phyloP scores from a whole-genome alignment of 352 stramenopile species.

The Globisporangium takayamanum region DNA sequence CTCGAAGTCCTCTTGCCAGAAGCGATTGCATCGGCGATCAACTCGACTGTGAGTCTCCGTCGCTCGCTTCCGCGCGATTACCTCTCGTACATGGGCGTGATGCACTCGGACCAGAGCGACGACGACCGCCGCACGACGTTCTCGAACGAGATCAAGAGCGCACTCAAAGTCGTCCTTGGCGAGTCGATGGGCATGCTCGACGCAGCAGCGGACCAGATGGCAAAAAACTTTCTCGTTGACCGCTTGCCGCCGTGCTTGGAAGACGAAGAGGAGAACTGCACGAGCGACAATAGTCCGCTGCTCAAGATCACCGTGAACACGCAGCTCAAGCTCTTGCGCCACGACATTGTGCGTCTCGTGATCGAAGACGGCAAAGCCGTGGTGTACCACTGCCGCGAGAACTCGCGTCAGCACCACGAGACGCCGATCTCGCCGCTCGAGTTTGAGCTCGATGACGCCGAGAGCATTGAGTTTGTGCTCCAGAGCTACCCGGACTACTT shows the following conservation, averaged over 20 bases:
- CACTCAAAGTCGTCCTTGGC: slow-evolving; percentile 52
- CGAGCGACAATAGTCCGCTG: slow-evolving; percentile 62
- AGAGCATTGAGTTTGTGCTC: slow-evolving; percentile 76
- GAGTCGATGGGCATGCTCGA: slow-evolving; percentile 73
- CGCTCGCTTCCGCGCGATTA: slow-evolving; percentile 83
- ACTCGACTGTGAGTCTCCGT: slow-evolving; percentile 49
- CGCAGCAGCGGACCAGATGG: slow-evolving; percentile 74
- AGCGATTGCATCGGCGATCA: slow-evolving; percentile 51
- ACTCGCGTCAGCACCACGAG: slow-evolving; percentile 73
- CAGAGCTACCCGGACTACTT: slow-evolving; percentile 73
- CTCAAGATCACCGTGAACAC: slow-evolving; percentile 81
- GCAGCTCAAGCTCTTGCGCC: slow-evolving; percentile 62
- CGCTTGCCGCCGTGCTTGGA: slow-evolving; percentile 66
- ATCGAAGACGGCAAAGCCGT: slow-evolving; percentile 74
- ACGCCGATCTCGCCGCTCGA: slow-evolving; percentile 60
- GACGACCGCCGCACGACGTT: slow-evolving; percentile 45
- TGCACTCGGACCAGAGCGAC: slow-evolving; percentile 64
- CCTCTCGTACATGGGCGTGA: slow-evolving; percentile 84
- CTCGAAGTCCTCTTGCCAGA: slow-evolving; percentile 59
- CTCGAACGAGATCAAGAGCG: slow-evolving; percentile 39
- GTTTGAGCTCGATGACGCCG: slow-evolving; percentile 74
- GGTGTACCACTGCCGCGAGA: slow-evolving; percentile 76
- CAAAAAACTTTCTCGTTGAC: slow-evolving; percentile 73
- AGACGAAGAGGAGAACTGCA: slow-evolving; percentile 77
- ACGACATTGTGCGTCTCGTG: slow-evolving; percentile 62